Evolutionary conservation across 2,329 filamentous ascomycete species (phyloP).

Genomic region (Alternaria novae-zelandiae): DNA sequence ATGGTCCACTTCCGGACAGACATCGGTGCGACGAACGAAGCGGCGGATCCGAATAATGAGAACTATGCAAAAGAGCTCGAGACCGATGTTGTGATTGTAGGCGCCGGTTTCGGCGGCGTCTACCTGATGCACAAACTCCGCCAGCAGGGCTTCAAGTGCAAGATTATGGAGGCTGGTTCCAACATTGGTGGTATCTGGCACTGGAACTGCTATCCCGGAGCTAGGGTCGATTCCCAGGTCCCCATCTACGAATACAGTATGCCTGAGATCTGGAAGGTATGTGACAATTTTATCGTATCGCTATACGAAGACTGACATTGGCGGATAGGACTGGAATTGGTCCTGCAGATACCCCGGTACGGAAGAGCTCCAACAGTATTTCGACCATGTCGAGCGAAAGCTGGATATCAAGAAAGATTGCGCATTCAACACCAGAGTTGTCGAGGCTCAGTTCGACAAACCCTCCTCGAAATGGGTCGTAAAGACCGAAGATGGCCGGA

Average conservation of each 20-base stretch:
- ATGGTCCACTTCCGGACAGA: slow-evolving; percentile 45
- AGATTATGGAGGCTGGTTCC: slow-evolving; percentile 50
- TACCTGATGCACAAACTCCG: slow-evolving; percentile 52
- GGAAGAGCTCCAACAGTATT: slow-evolving; percentile 63
- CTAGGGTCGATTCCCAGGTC: slow-evolving; percentile 55
- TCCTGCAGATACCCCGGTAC: slow-evolving; percentile 59
- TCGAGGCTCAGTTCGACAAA: slow-evolving; percentile 60
- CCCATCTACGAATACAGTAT: slow-evolving; percentile 58
- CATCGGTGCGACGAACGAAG: slow-evolving; percentile 35
- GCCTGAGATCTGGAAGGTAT: slow-evolving; percentile 54
- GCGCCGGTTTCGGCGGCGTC: slow-evolving; percentile 52
- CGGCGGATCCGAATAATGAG: slow-evolving; percentile 28
- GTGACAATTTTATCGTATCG: not conserved
- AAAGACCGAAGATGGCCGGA: slow-evolving; percentile 59
- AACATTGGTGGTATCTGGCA: slow-evolving; percentile 54
- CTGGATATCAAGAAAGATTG: slow-evolving; percentile 63
- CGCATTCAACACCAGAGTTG: slow-evolving; percentile 63
- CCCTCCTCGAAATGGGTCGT: slow-evolving; percentile 58
- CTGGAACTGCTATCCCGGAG: slow-evolving; percentile 55
- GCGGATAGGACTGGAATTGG: slow-evolving; percentile 62
- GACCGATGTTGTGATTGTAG: slow-evolving; percentile 49
- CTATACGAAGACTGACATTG: not conserved
- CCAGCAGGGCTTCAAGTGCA: slow-evolving; percentile 48
- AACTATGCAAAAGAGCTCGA: slow-evolving; percentile 46
- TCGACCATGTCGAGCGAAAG: slow-evolving; percentile 64